A percentile compares a stretch with the other conserved stretches of the same genome.
These are phyloP conservation scores for Kodamaea plutei DNA, from an alignment of 1,139 yeast species.

Conservation along the genomic window DNA sequence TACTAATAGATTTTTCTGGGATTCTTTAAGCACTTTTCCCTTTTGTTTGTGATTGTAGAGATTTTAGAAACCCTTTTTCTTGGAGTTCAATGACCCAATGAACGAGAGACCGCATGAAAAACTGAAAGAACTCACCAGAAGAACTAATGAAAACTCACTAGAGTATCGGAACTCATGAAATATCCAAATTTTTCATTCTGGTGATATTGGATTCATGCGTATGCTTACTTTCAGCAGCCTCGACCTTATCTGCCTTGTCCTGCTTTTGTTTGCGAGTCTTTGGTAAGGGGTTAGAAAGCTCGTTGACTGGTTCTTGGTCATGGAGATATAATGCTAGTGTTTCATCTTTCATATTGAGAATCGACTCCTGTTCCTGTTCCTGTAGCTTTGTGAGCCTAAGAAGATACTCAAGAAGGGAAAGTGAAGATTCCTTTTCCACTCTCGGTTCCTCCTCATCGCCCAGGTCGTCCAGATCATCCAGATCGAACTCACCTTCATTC, in stretches of 20 bases:
- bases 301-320: constrained; percentile 27
- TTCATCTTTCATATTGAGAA: constrained; percentile 62
- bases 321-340: constrained; percentile 58
- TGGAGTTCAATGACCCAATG: too few species aligned
- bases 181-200: constrained; percentile 29
- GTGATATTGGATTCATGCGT: constrained; percentile 33
- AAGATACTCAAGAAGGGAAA: constrained; percentile 64
- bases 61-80: too few species aligned
- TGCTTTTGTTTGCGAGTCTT: constrained; percentile 15
- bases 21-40: too few species aligned
- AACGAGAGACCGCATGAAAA: too few species aligned
- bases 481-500: constrained; percentile 25
- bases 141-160: too few species aligned
- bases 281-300: constrained; percentile 17
- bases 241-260: constrained; percentile 9
- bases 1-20: constrained; percentile 2
- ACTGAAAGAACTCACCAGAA: too few species aligned
- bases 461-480: constrained; percentile 26
- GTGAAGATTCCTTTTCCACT: constrained; percentile 23
- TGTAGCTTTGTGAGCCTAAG: constrained; percentile 62
- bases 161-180: constrained; percentile 1
- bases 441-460: constrained; percentile 21
- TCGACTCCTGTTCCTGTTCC: constrained; percentile 52
- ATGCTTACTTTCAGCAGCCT: constrained; percentile 17
- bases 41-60: too few species aligned